phyloP scores from a whole-genome alignment of 257 asterid species.

The Solanum okadae region DNA sequence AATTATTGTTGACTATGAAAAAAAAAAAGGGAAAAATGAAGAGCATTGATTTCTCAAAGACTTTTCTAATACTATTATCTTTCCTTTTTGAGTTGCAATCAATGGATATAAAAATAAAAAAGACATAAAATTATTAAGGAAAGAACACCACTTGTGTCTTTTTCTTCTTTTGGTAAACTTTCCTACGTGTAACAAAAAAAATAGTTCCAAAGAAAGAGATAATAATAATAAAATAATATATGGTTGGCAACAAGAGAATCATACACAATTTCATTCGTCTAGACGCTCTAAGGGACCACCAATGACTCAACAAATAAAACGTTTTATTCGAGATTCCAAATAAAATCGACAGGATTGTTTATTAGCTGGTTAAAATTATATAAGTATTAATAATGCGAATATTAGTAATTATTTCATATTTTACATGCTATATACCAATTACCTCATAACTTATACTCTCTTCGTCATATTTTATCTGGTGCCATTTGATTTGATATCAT shows the following conservation, averaged over 20 bases:
- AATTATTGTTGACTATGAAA: not conserved
- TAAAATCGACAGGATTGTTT: too few relatives aligned
- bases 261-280: not conserved
- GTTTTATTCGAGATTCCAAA: not conserved
- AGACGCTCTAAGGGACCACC: not conserved
- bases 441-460: not conserved
- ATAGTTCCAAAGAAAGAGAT: not conserved
- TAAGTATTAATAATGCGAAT: too few relatives aligned
- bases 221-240: not conserved
- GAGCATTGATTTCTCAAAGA: not conserved
- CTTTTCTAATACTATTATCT: not conserved
- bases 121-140: not conserved
- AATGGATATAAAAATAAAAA: not conserved
- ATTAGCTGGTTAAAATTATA: too few relatives aligned
- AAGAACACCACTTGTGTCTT: not conserved
- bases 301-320: not conserved
- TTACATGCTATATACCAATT: not conserved
- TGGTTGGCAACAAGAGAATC: not conserved
- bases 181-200: not conserved
- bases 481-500: too few relatives aligned
- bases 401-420: too few relatives aligned
- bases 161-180: not conserved
- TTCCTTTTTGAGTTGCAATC: not conserved
- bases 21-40: not conserved
- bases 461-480: too few relatives aligned